Evolutionary conservation across 176 grass and related monocot genomes (phyloP).

Genomic region (Paspalum vaginatum): DNA sequence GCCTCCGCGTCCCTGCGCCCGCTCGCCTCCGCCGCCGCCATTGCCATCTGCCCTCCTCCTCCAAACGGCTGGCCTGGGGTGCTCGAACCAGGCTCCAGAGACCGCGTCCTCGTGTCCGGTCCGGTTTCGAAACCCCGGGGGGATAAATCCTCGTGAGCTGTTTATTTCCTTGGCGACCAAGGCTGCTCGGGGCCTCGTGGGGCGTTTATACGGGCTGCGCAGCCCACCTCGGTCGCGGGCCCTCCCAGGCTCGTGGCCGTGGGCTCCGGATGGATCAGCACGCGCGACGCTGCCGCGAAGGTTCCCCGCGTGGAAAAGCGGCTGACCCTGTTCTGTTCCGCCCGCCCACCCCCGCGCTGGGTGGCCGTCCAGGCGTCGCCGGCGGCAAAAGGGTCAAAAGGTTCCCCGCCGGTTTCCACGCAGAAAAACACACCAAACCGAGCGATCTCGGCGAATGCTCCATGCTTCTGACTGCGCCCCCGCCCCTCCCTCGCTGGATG

Average conservation of each 20-base stretch:
- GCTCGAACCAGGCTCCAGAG: slow-evolving; percentile 22
- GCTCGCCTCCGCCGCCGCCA: slow-evolving; percentile 23
- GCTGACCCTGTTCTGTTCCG: slow-evolving; percentile 38
- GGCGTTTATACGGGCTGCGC: slow-evolving; percentile 39
- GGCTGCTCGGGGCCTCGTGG: background rate
- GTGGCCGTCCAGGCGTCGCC: background rate
- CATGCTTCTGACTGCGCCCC: background rate
- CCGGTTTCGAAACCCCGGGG: slow-evolving; percentile 18
- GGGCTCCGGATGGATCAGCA: slow-evolving; percentile 33
- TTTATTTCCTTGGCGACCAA: slow-evolving; percentile 35
- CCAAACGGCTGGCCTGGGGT: background rate
- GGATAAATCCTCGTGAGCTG: slow-evolving; percentile 11
- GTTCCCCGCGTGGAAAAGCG: slow-evolving; percentile 36
- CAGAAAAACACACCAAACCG: background rate
- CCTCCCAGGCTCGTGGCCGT: background rate
- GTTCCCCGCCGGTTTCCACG: slow-evolving; percentile 5
- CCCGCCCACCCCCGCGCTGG: too few species aligned
- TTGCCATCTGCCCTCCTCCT: slow-evolving; percentile 21
- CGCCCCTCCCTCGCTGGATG: too few species aligned
- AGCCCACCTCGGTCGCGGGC: background rate
- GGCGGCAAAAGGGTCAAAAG: slow-evolving; percentile 25
- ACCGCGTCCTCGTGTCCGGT: slow-evolving; percentile 20
- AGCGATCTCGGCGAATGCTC: slow-evolving; percentile 27
- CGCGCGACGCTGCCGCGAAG: slow-evolving; percentile 30
- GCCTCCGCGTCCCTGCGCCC: slow-evolving; percentile 70